phyloP scores from a whole-genome alignment of 2,329 filamentous ascomycete genomes.

The Hypocreales sp. region DNA sequence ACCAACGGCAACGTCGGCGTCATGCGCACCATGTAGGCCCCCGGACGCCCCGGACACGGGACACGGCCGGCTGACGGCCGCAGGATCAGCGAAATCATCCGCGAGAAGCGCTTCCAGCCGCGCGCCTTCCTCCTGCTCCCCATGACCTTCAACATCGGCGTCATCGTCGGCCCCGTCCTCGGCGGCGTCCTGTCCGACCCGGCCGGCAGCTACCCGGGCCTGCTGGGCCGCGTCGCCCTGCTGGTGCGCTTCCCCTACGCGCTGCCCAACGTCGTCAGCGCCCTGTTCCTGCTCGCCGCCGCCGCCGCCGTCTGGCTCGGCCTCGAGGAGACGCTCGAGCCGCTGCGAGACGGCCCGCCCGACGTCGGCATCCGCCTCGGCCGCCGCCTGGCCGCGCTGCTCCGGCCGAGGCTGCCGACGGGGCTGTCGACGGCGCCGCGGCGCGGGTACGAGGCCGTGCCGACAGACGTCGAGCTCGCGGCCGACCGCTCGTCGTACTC shows the following conservation, averaged over 20 bases:
- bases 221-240: conserved; percentile 30
- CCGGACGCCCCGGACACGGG: not conserved
- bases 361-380: conserved; percentile 28
- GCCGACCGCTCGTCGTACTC: too few relatives aligned
- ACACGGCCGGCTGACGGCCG: not conserved
- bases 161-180: conserved; percentile 54
- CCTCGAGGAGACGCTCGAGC: conserved; percentile 37
- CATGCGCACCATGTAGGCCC: conserved; percentile 50
- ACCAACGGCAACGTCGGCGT: conserved; percentile 64
- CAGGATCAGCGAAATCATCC: conserved; percentile 52
- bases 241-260: conserved; percentile 36
- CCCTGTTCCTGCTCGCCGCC: conserved; percentile 27
- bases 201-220: conserved; percentile 36
- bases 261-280: conserved; percentile 36
- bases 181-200: conserved; percentile 57
- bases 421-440: conserved; percentile 5
- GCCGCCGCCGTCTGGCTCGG: conserved; percentile 30
- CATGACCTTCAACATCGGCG: conserved; percentile 58
- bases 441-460: conserved; percentile 10
- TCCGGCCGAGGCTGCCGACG: conserved; percentile 13
- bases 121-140: conserved; percentile 61
- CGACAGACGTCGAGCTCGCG: conserved; percentile 9
- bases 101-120: conserved; percentile 48
- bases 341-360: conserved; percentile 18
- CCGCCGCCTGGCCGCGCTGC: conserved; percentile 13